phyloP scores from a whole-genome alignment of 2,329 filamentous ascomycete species.

The Penicillium sp. region DNA sequence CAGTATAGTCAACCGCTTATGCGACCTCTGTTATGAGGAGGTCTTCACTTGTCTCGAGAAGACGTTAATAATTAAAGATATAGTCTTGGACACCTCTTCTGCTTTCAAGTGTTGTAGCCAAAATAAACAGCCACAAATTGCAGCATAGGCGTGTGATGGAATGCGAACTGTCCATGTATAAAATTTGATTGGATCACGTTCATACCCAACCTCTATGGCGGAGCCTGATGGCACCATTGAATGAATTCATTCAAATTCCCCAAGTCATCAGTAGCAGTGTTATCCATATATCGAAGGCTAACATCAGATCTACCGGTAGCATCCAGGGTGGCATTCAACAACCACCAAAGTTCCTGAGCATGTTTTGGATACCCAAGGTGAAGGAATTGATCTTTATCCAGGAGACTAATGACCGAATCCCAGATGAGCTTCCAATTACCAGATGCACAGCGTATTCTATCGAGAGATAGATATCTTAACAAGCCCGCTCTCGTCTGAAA shows the following conservation, averaged over 20 bases:
- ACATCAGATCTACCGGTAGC: constrained; percentile 12
- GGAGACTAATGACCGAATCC: constrained; percentile 17
- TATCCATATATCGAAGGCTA: constrained; percentile 26
- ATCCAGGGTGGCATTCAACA: constrained; percentile 28
- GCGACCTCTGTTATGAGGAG: background rate
- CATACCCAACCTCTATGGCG: constrained; percentile 1
- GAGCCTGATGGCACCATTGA: constrained; percentile 18
- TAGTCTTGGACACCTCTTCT: background rate
- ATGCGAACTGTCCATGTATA: background rate
- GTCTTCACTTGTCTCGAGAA: background rate
- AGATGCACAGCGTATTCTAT: constrained; percentile 26
- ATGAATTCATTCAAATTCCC: constrained; percentile 33
- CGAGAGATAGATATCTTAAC: constrained; percentile 24
- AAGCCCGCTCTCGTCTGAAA: constrained; percentile 29
- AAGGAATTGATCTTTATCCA: constrained; percentile 22
- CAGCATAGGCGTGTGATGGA: too few species aligned
- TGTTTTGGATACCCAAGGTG: constrained; percentile 33
- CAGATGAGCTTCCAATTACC: constrained; percentile 31
- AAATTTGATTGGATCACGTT: background rate
- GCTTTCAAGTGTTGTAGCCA: background rate
- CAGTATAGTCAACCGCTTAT: background rate
- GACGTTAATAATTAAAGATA: background rate
- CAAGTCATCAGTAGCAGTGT: constrained; percentile 29
- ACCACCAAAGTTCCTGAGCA: constrained; percentile 32
- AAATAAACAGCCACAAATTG: background rate